These are phyloP conservation scores for Boletus mariae DNA, from an alignment of 1,284 basidiomycete genomes.

Conservation along the genomic window DNA sequence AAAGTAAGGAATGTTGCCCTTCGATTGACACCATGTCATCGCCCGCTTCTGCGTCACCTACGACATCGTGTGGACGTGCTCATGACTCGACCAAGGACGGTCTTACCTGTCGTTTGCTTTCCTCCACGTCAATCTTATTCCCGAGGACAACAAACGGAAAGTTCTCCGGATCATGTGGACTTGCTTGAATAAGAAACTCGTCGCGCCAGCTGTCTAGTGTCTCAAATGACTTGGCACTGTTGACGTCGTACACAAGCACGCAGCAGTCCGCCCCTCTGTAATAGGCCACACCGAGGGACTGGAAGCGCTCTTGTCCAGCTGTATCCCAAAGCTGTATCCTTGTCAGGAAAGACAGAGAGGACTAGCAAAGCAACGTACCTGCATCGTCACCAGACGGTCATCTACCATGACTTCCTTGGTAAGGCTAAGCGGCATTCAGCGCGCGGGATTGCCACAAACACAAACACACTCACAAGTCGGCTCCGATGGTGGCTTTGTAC, in stretches of 20 bases:
- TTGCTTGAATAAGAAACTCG: slow-evolving; percentile 97
- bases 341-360: slow-evolving; percentile 5
- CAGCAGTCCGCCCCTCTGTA: slow-evolving; percentile 99
- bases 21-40: slow-evolving; percentile 99
- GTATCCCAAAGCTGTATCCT: slow-evolving; percentile 90
- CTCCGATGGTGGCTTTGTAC: slow-evolving; percentile 97
- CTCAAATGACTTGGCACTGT: slow-evolving; percentile 97
- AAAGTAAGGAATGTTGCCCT: slow-evolving; percentile 99
- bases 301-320: slow-evolving; percentile 98
- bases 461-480: slow-evolving; percentile 69
- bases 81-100: background rate
- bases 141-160: slow-evolving; percentile 98
- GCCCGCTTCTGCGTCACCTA: slow-evolving; percentile 99
- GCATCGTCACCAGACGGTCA: slow-evolving; percentile 97
- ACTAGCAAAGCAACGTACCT: slow-evolving; percentile 52
- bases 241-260: slow-evolving; percentile 98
- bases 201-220: slow-evolving; percentile 97
- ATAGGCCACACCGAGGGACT: slow-evolving; percentile 97
- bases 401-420: slow-evolving; percentile 99
- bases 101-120: slow-evolving; percentile 93
- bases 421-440: slow-evolving; percentile 51
- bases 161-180: slow-evolving; percentile 97
- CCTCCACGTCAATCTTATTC: slow-evolving; percentile 99
- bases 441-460: slow-evolving; percentile 11
- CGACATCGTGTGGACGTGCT: slow-evolving; percentile 1